Evolutionary conservation across 1,139 yeast genomes (phyloP).

Genomic region (Hansenula sp.): DNA sequence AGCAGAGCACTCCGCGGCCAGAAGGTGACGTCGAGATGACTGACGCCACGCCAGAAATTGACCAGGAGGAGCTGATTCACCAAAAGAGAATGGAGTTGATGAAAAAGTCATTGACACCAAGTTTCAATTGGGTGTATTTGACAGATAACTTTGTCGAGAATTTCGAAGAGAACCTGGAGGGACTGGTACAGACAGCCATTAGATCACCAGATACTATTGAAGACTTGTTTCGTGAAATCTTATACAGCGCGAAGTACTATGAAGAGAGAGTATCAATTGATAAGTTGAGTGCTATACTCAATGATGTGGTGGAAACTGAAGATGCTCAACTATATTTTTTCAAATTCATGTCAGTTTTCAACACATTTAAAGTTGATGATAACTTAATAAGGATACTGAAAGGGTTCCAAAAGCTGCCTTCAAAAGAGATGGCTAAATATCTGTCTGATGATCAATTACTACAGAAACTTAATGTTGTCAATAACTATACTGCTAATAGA

Average conservation of each 20-base stretch:
- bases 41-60: slow-evolving; percentile 4
- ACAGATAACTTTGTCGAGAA: slow-evolving; percentile 5
- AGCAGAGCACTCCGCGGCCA: not conserved
- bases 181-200: not conserved
- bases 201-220: slow-evolving; percentile 4
- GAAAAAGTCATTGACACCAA: not conserved
- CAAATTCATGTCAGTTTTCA: slow-evolving; percentile 14
- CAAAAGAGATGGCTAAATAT: slow-evolving; percentile 8
- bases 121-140: slow-evolving; percentile 12
- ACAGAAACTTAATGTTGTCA: slow-evolving; percentile 5
- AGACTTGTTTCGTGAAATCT: slow-evolving; percentile 16
- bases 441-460: slow-evolving; percentile 7
- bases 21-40: slow-evolving; percentile 9
- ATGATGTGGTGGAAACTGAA: slow-evolving; percentile 1
- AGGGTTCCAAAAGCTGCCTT: slow-evolving; percentile 9
- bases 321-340: slow-evolving; percentile 5
- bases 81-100: slow-evolving; percentile 4
- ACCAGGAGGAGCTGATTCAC: not conserved
- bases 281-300: slow-evolving; percentile 6
- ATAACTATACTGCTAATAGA: slow-evolving; percentile 5
- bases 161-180: slow-evolving; percentile 1
- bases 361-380: slow-evolving; percentile 13
- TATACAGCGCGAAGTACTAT: slow-evolving; percentile 13
- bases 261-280: slow-evolving; percentile 9
- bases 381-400: slow-evolving; percentile 7